A percentile compares a stretch with the other conserved stretches of the same genome.
Conservation (phyloP, 495 filamentous ascomycete genomes). For the Cercophora newfieldiana region DNA sequence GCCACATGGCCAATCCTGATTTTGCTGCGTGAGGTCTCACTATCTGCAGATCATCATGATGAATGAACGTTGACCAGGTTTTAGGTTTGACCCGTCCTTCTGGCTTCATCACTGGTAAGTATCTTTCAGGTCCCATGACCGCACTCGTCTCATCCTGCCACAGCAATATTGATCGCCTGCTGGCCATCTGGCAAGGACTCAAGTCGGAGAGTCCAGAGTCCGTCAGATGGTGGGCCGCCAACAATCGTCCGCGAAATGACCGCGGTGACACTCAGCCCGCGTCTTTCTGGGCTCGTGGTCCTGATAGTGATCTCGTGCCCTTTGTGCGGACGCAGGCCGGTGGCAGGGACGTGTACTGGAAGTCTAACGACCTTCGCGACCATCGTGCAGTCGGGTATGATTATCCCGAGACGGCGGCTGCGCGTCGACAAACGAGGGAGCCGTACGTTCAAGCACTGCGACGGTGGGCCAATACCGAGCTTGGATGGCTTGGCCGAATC, state of each 20-base stretch:
- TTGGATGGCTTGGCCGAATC: background rate
- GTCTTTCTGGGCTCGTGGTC: background rate
- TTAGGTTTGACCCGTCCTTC: constrained; percentile 1
- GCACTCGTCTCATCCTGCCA: background rate
- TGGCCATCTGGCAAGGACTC: constrained; percentile 1
- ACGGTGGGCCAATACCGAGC: background rate
- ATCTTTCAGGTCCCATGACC: background rate
- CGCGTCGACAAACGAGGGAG: background rate
- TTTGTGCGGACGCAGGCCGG: background rate
- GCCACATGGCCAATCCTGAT: background rate
- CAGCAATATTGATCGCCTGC: background rate
- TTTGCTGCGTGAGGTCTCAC: background rate
- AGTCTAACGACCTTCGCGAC: background rate
- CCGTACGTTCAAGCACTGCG: background rate
- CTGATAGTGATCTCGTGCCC: background rate
- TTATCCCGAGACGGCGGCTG: background rate
- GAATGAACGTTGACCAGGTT: background rate
- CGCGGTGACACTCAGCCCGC: background rate
- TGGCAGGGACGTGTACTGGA: background rate
- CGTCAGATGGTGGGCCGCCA: background rate
- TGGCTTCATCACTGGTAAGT: constrained; percentile 2
- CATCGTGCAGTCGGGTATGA: background rate
- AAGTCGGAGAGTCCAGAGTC: background rate
- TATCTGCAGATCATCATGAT: background rate
- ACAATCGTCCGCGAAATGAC: background rate